Base-by-base conservation (phyloP, 176 grass and related monocot genomes). In the Poa annua region DNA sequence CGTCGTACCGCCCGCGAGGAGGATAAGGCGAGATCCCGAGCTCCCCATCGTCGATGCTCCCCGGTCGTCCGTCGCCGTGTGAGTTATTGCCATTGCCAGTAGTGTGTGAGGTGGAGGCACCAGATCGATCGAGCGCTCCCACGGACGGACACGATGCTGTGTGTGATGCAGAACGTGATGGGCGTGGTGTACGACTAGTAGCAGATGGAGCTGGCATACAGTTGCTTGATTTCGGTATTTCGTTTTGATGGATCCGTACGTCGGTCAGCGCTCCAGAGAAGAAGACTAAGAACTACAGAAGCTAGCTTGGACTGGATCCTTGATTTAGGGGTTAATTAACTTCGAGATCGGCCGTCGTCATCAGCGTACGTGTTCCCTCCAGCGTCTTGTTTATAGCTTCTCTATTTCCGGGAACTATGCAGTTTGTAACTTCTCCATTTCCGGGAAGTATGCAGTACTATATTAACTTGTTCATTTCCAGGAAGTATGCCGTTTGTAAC, bases 1-100 rank as follows among this genome's bases (percentile, higher is more conserved):
- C 4, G 52, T 59, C 64, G 67, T 86, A 64, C 67, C 6, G 52
- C 69, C 10, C 8, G 48, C 3, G 78, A 65, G 59, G 22, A 25
- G 21, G 60, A 63, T 73, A 48, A 71, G 73, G 8, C 84, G 88
- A 89, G 73, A 65, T 86, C 78, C 25, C 63, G 53, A 84, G 74
- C 17, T 0, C 26, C 26, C 29, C 39, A 38, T 14, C 36, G 35
- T 38, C 68, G 11, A 63, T 41, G 8, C 39, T 41, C 39, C 7
- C 39, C 39, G 36, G 36, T 2, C 29, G 29, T 1, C 29, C 77
- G 50, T 32, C 55, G n/a, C 77, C 74, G 2, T 17, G 54, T n/a
- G 69, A 75, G 82, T 89, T 33, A 81, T 69, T 41, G 52, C 29
- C 29, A 29, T 29, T 29, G 29, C 29, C 29, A 29, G 29, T 2